Evolutionary conservation across 371 early-diverging fungal species (phyloP).

Genomic region (Lichtheimia hyalospora): DNA sequence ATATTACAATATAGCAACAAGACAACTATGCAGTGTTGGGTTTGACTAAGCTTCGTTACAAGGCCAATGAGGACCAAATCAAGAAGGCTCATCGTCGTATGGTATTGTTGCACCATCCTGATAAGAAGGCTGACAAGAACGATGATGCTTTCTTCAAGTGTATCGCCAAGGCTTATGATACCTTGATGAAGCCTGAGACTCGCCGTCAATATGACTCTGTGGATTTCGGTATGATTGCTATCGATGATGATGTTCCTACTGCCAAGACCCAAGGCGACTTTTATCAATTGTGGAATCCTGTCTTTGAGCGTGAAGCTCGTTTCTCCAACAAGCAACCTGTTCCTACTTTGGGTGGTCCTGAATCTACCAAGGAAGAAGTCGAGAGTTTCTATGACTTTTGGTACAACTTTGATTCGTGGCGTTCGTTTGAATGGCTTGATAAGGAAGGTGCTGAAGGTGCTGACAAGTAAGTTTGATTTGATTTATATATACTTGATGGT

Average conservation of each 20-base stretch:
- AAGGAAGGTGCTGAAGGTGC: constrained; percentile 92
- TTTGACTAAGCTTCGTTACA: constrained; percentile 76
- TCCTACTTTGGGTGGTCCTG: constrained; percentile 77
- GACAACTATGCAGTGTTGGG: constrained; percentile 90
- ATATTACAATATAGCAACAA: constrained; percentile 43
- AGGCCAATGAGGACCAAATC: constrained; percentile 83
- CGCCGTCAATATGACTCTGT: constrained; percentile 97
- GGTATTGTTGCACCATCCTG: constrained; percentile 88
- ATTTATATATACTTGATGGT: neutral
- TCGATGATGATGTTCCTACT: constrained; percentile 60
- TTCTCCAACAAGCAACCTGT: constrained; percentile 91
- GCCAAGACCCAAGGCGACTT: constrained; percentile 86
- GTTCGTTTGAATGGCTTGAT: constrained; percentile 96
- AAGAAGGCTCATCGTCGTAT: constrained; percentile 82
- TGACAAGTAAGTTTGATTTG: constrained; percentile 54
- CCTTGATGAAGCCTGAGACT: constrained; percentile 88
- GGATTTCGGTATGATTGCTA: constrained; percentile 71
- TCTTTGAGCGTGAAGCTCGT: constrained; percentile 90
- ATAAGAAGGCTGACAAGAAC: constrained; percentile 86
- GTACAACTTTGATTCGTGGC: constrained; percentile 96
- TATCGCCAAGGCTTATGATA: constrained; percentile 96
- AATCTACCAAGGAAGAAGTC: constrained; percentile 77
- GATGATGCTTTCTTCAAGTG: constrained; percentile 99
- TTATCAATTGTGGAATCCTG: constrained; percentile 83
- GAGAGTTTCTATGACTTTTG: constrained; percentile 97